A percentile compares a stretch with the other conserved stretches of the same genome.
phyloP scores from a whole-genome alignment of 768 basidiomycete genomes.

The Phylloporus sp. region DNA sequence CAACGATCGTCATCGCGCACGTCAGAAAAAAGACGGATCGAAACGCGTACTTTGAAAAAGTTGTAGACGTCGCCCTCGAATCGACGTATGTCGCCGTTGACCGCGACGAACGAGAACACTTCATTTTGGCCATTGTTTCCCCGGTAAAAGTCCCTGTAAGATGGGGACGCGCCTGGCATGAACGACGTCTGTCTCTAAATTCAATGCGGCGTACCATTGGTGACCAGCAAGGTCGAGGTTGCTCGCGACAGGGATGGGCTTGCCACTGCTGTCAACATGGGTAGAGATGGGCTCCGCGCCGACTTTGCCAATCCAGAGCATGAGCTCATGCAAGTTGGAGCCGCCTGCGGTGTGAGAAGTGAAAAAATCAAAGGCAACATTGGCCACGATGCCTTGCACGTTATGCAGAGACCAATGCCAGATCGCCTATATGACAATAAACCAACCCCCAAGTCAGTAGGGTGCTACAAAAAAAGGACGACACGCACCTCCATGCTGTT shows the following conservation, averaged over 20 bases:
- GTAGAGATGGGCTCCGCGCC: slow-evolving; percentile 56
- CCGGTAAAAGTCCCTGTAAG: slow-evolving; percentile 46
- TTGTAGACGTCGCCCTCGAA: slow-evolving; percentile 51
- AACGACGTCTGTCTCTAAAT: too few relatives aligned
- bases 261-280: slow-evolving; percentile 41
- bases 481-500: slow-evolving; percentile 48
- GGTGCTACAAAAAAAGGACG: background rate
- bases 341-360: slow-evolving; percentile 49
- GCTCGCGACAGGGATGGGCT: slow-evolving; percentile 39
- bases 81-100: slow-evolving; percentile 34
- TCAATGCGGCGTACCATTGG: slow-evolving; percentile 39
- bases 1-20: too few relatives aligned
- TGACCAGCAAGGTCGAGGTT: slow-evolving; percentile 44
- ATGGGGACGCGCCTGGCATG: background rate
- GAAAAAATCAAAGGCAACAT: slow-evolving; percentile 63
- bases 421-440: slow-evolving; percentile 38
- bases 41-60: slow-evolving; percentile 42
- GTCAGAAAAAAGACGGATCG: background rate
- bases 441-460: background rate
- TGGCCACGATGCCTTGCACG: slow-evolving; percentile 41
- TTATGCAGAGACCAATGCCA: slow-evolving; percentile 54
- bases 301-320: slow-evolving; percentile 62
- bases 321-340: slow-evolving; percentile 43
- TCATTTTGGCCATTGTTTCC: slow-evolving; percentile 51
- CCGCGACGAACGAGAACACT: slow-evolving; percentile 47